Percentiles rank a stretch among this genome's conserved stretches.
Evolutionary conservation across 2,329 filamentous ascomycete species (phyloP).

Genomic region (Peltaster fructicola): DNA sequence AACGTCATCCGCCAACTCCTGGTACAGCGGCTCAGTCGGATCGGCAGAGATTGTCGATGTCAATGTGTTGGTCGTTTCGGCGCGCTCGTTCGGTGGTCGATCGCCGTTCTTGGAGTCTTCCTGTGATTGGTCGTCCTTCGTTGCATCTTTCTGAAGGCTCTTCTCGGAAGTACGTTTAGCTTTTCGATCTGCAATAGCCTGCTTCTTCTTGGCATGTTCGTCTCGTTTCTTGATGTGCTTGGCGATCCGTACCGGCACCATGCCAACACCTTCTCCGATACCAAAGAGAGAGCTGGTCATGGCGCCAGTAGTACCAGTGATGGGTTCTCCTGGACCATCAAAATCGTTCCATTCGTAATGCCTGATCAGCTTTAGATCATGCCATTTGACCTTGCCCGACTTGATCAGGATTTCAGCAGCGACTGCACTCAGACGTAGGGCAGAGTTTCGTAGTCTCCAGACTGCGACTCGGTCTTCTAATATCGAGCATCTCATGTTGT

Average conservation of each 20-base stretch:
- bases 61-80: slow-evolving; percentile 11
- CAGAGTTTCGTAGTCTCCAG: slow-evolving; percentile 47
- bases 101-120: slow-evolving; percentile 3
- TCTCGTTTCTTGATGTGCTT: slow-evolving; percentile 39
- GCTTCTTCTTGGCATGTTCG: slow-evolving; percentile 33
- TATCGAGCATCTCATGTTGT: slow-evolving; percentile 48
- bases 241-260: slow-evolving; percentile 44
- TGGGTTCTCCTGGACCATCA: slow-evolving; percentile 54
- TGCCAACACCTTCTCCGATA: slow-evolving; percentile 44
- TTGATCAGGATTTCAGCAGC: slow-evolving; percentile 49
- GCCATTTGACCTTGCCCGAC: slow-evolving; percentile 44
- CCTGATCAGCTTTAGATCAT: slow-evolving; percentile 43
- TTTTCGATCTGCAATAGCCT: slow-evolving; percentile 16
- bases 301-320: slow-evolving; percentile 48
- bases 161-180: slow-evolving; percentile 11
- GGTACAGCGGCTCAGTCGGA: slow-evolving; percentile 12
- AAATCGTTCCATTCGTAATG: slow-evolving; percentile 64
- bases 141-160: slow-evolving; percentile 2
- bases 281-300: slow-evolving; percentile 41
- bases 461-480: slow-evolving; percentile 44
- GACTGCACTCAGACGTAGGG: slow-evolving; percentile 41
- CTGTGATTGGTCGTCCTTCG: neutral
- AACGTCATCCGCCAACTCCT: slow-evolving; percentile 38
- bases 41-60: slow-evolving; percentile 13
- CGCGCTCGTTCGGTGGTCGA: slow-evolving; percentile 8